Conservation (phyloP, 805 yeast genomes). For the Komagataella kurtzmanii region DNA sequence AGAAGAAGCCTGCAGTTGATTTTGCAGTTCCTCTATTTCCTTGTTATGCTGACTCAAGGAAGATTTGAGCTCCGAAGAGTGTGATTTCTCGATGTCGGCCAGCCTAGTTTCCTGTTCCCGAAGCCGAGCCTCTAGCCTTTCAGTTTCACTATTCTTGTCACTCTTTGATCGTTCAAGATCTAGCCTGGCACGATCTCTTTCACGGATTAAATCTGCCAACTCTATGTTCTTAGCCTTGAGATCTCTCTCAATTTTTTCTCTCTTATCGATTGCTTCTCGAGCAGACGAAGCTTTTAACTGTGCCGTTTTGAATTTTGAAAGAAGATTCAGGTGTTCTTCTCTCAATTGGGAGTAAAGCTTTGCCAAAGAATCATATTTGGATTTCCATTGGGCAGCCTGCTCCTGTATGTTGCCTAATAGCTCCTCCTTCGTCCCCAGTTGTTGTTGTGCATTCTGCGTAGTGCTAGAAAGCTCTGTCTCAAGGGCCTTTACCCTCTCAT, state of each 20-base stretch:
- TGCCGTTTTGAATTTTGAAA: conserved; percentile 64
- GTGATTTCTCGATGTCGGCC: conserved; percentile 45
- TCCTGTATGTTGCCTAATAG: conserved; percentile 55
- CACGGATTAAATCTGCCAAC: conserved; percentile 78
- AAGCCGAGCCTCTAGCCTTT: conserved; percentile 48
- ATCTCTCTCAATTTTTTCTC: conserved; percentile 73
- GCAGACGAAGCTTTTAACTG: conserved; percentile 83
- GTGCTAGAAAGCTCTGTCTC: conserved; percentile 58
- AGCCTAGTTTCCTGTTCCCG: conserved; percentile 46
- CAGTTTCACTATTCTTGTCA: conserved; percentile 50
- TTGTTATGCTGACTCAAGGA: conserved; percentile 48
- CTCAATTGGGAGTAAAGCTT: conserved; percentile 82
- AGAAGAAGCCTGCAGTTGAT: conserved; percentile 15
- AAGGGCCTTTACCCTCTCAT: conserved; percentile 66
- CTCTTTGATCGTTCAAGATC: conserved; percentile 65
- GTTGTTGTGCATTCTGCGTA: conserved; percentile 55
- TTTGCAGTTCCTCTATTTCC: conserved; percentile 42
- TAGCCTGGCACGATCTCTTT: conserved; percentile 77
- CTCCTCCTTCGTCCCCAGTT: conserved; percentile 65
- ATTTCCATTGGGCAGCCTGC: conserved; percentile 67
- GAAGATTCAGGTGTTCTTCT: conserved; percentile 75
- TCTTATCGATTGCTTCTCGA: conserved; percentile 76
- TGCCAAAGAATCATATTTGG: conserved; percentile 81
- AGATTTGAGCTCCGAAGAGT: conserved; percentile 47
- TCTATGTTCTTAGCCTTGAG: conserved; percentile 77